Conservation (phyloP, 345 rosid genomes). For the Corchorus olitorius region DNA sequence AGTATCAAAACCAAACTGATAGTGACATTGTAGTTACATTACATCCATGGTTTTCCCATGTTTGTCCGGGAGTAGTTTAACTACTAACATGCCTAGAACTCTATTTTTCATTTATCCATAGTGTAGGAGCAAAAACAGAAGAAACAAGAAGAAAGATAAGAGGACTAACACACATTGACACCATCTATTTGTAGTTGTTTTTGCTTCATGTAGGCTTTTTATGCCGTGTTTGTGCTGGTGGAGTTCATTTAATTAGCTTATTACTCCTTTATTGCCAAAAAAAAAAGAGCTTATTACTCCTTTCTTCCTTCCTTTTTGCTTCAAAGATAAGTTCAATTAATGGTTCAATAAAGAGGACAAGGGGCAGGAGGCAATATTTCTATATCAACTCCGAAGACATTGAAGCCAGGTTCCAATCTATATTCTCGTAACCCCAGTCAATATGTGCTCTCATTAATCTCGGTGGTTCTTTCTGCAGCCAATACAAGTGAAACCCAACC, state of each 20-base stretch:
- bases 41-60: background rate
- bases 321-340: background rate
- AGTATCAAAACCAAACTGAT: conserved; percentile 36
- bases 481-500: too few species aligned
- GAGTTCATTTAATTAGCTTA: background rate
- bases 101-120: background rate
- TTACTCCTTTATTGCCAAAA: too few species aligned
- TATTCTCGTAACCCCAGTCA: conserved; percentile 32
- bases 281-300: too few species aligned
- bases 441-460: too few species aligned
- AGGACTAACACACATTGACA: conserved; percentile 1
- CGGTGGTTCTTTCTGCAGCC: too few species aligned
- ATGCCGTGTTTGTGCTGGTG: conserved; percentile 1
- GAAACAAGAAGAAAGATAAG: background rate
- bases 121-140: background rate
- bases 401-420: conserved; percentile 32
- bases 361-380: conserved; percentile 12
- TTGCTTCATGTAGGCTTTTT: conserved; percentile 6
- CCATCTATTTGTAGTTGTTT: background rate
- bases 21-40: background rate
- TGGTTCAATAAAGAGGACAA: background rate
- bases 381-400: conserved; percentile 34
- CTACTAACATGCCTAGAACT: background rate
- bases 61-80: background rate
- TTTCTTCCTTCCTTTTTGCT: too few species aligned